These are phyloP conservation scores for Chrysosporium queenslandicum DNA, from an alignment of 2,329 filamentous ascomycete species.

Conservation along the genomic window DNA sequence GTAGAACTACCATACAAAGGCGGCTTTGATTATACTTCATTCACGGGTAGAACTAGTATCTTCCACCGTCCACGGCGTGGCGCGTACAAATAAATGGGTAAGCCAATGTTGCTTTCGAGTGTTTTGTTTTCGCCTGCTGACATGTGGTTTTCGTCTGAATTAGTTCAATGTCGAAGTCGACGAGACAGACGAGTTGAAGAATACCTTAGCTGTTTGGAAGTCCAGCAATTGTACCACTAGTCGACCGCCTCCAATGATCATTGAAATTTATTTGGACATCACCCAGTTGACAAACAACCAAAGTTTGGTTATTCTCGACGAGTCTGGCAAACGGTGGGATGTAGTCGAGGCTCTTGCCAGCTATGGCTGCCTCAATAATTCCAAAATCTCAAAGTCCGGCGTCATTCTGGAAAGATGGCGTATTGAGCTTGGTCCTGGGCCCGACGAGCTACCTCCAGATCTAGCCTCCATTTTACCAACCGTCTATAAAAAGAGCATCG, in stretches of 20 bases:
- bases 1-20: conserved; percentile 86
- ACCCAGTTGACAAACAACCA: conserved; percentile 71
- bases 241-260: conserved; percentile 70
- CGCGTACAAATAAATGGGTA: conserved; percentile 81
- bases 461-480: conserved; percentile 60
- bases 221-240: conserved; percentile 65
- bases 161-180: conserved; percentile 94
- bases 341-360: conserved; percentile 71
- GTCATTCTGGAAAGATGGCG: conserved; percentile 87
- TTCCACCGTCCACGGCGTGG: conserved; percentile 46
- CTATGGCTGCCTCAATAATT: conserved; percentile 5
- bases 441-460: conserved; percentile 44
- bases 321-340: conserved; percentile 85
- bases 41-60: conserved; percentile 63
- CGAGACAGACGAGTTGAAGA: conserved; percentile 77
- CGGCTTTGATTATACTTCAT: conserved; percentile 71
- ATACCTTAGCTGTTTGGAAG: conserved; percentile 75
- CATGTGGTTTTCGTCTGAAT: neutral
- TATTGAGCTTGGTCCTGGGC: conserved; percentile 62
- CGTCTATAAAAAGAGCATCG: conserved; percentile 93
- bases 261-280: conserved; percentile 82
- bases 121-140: neutral
- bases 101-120: conserved; percentile 25
- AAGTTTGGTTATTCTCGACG: conserved; percentile 76
- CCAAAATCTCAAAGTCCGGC: conserved; percentile 39